phyloP scores from a whole-genome alignment of 2,329 filamentous ascomycete genomes.

The Colletotrichum lentis region DNA sequence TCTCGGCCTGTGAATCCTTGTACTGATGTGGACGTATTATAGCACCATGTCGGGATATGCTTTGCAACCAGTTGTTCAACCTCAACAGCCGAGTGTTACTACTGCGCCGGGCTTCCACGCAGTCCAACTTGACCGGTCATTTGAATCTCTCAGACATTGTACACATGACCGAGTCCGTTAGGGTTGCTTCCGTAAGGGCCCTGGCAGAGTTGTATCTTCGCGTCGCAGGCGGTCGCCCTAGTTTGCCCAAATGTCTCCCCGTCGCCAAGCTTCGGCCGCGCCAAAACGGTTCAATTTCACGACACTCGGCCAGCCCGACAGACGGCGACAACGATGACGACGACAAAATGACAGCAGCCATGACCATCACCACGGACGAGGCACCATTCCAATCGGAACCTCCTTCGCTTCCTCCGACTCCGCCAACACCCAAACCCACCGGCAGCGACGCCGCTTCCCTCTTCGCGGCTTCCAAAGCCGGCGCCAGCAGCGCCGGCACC shows the following conservation, averaged over 20 bases:
- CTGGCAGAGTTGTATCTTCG: conserved; percentile 50
- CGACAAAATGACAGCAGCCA: conserved; percentile 41
- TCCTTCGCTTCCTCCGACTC: conserved; percentile 46
- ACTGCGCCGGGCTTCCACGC: conserved; percentile 41
- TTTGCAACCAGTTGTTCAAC: conserved; percentile 44
- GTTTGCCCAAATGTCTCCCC: conserved; percentile 43
- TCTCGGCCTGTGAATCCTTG: conserved; percentile 37
- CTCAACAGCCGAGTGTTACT: conserved; percentile 41
- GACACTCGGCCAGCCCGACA: background rate
- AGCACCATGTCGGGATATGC: conserved; percentile 42
- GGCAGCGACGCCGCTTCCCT: conserved; percentile 41
- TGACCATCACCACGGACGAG: conserved; percentile 42
- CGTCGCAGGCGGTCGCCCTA: conserved; percentile 43
- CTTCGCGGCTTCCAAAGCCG: conserved; percentile 32
- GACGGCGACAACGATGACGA: conserved; percentile 38
- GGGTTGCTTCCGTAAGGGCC: conserved; percentile 45
- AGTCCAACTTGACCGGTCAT: conserved; percentile 34
- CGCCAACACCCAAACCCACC: conserved; percentile 38
- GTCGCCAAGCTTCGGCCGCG: conserved; percentile 40
- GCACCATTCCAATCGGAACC: conserved; percentile 43
- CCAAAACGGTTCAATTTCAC: conserved; percentile 24
- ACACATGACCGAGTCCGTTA: conserved; percentile 47
- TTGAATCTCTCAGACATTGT: conserved; percentile 48
- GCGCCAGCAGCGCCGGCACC: conserved; percentile 9
- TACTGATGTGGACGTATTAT: conserved; percentile 2